Base-by-base conservation (phyloP, 768 basidiomycete species). In the Auriscalpium microsporum region DNA sequence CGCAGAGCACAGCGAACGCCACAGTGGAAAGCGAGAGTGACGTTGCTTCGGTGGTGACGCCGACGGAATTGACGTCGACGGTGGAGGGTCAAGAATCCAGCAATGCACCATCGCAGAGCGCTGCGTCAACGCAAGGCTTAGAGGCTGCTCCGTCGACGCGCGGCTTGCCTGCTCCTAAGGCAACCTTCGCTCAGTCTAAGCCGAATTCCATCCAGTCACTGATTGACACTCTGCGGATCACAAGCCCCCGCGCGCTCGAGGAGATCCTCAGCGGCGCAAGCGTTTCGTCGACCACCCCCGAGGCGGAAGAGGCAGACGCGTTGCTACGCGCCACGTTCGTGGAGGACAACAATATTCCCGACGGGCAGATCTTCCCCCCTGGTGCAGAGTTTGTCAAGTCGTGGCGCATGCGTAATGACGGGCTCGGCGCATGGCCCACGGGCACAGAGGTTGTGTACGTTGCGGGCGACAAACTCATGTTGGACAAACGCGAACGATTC, bases 301-400 rank as follows among this genome's bases (percentile, higher is more conserved):
- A 54, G 47, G 48, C n/a, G 14, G 23, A 35, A 47, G 53, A 14
- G 9, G 52, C 50, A 33, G 56, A 63, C 10, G 47, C 54, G 3
- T 62, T 68, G 17, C 64, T 86, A 56, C 74, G 74, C 38, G 86
- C 87, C 4, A 71, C 71, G 6, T 84, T 84, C 57, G 57, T 90
- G 7, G 74, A 74, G 37, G 86, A 91, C 64, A 74, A 83, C 42
- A 90, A 87, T 36, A 83, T 89, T 50, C 73, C 79, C 4, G 84
- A 87, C 61, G 90, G 89, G 1, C 87, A 90, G 21, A 63, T 78
- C 49, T 86, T 92, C 65, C 87, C 88, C 34, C 83, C 88, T 8
- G 90, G 90, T 36, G 88, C 87, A 0, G 87, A 88, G 65, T 94
- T 93, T 63, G 79, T 90, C 54, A 93, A 92, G 69, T 82, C 81